phyloP scores from a whole-genome alignment of 2,329 filamentous ascomycete species.

The Cladosporium colombiae region DNA sequence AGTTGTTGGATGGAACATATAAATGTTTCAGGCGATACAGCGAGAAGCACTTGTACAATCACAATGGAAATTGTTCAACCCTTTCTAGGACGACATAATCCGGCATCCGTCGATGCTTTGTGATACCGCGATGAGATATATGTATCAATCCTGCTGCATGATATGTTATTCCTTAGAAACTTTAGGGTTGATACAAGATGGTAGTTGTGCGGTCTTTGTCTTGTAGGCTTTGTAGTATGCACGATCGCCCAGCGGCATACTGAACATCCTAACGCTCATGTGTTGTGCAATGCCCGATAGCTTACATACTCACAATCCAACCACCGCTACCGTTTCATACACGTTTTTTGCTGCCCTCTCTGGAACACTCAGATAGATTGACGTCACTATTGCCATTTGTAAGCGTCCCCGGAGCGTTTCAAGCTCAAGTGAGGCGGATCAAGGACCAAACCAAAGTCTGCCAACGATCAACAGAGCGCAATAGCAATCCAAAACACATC shows the following conservation, averaged over 20 bases:
- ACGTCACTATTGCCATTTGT: background rate
- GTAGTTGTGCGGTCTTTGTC: background rate
- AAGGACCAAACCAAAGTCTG: background rate
- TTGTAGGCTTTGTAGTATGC: background rate
- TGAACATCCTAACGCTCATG: background rate
- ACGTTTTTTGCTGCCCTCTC: background rate
- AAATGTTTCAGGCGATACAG: background rate
- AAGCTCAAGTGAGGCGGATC: background rate
- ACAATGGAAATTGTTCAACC: background rate
- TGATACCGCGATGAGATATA: background rate
- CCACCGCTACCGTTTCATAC: background rate
- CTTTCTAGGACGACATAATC: background rate
- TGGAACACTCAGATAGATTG: background rate
- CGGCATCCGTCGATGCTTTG: background rate
- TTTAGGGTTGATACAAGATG: background rate
- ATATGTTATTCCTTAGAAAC: background rate
- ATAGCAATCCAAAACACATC: background rate
- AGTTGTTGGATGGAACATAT: background rate
- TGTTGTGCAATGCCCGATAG: background rate
- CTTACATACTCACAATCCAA: no score
- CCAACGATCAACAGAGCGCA: background rate
- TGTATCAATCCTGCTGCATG: background rate
- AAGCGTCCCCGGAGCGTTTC: background rate
- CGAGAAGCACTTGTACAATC: background rate
- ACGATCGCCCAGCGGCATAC: background rate